Evolutionary conservation across 176 grass and related monocot species (phyloP).

Genomic region (Eleusine coracana): DNA sequence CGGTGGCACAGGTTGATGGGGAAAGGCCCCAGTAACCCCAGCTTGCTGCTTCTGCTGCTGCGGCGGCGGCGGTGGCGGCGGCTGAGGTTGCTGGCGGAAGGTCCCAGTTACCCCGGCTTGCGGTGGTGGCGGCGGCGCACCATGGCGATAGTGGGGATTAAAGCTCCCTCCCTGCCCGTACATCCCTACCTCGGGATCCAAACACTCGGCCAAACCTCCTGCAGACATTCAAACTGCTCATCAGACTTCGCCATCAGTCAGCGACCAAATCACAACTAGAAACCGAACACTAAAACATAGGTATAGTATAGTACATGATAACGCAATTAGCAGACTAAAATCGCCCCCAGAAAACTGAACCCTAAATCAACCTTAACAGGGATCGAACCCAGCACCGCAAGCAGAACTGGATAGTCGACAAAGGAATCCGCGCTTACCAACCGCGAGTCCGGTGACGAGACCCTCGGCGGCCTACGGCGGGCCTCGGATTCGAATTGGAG

Average conservation of each 20-base stretch:
- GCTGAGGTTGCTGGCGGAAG: slow-evolving; percentile 37
- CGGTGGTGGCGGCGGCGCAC: slow-evolving; percentile 28
- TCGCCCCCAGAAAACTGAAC: slow-evolving; percentile 10
- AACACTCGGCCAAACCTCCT: slow-evolving; percentile 35
- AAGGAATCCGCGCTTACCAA: slow-evolving; percentile 33
- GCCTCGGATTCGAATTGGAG: slow-evolving; percentile 10
- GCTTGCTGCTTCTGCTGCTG: background rate
- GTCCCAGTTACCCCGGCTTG: slow-evolving; percentile 11
- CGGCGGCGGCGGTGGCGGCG: slow-evolving; percentile 30
- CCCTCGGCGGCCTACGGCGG: background rate
- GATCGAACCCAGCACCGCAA: background rate
- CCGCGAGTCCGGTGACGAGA: background rate
- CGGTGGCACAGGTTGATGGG: slow-evolving; percentile 21
- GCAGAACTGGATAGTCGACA: background rate
- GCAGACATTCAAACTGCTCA: slow-evolving; percentile 27
- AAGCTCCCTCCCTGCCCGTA: slow-evolving; percentile 59
- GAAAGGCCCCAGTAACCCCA: slow-evolving; percentile 31
- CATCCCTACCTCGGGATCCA: slow-evolving; percentile 49
- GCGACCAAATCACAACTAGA: background rate
- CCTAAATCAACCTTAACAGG: slow-evolving; percentile 37
- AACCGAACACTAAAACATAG: background rate
- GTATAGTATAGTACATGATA: background rate
- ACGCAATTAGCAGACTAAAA: slow-evolving; percentile 7
- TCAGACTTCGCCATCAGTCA: background rate
- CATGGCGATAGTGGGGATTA: slow-evolving; percentile 43